Evolutionary conservation across 164 flowering plant genomes (phyloP), one percentile per base, ranked within the genome.

Genomic region (Umbellularia californica): DNA sequence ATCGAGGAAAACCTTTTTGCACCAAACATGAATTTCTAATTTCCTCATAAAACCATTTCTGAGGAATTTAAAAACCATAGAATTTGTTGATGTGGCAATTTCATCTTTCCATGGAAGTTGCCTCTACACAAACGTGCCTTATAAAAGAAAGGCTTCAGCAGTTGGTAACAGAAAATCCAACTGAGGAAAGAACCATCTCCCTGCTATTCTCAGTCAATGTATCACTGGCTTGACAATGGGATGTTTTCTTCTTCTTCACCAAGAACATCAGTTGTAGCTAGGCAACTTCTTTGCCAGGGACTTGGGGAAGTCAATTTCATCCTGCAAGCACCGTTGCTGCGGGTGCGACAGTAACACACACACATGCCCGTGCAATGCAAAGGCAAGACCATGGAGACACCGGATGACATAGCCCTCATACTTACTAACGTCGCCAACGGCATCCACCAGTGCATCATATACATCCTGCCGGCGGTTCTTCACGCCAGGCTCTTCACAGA

Each of bases 281-380:
- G 10, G 10, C 10, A 9, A 41, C 47, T 41, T 41, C 47, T 41
- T 41, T 41, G 9, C 58, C 65, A 96, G 90, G 33, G 93, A 79
- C 87, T 87, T 94, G 72, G 98, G 99, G 47, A 94, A 75, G 80
- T 87, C 95, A 55, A 91, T 50, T 41, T 87, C 85, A 70, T 96
- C 99, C 83, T 92, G 98, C 11, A 78, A 30, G 98, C 14, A 78
- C 41, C 99, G 93, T 72, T 96, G 98, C 72, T 94, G 99, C 51
- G 99, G 98, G 80, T 94, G 97, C 17, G 92, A 80, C 30, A 96
- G 73, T 66, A 94, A 81, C 68, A 87, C 66, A 65, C 90, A 92
- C 87, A 94, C 88, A 60, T 88, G 79, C 19, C 90, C 88, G 77
- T 87, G 88, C 22, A 94, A 91, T 65, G 84, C 79, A 23, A 97